Base-by-base conservation (phyloP, 768 basidiomycete species). In the Lactarius pseudohatsudake region DNA sequence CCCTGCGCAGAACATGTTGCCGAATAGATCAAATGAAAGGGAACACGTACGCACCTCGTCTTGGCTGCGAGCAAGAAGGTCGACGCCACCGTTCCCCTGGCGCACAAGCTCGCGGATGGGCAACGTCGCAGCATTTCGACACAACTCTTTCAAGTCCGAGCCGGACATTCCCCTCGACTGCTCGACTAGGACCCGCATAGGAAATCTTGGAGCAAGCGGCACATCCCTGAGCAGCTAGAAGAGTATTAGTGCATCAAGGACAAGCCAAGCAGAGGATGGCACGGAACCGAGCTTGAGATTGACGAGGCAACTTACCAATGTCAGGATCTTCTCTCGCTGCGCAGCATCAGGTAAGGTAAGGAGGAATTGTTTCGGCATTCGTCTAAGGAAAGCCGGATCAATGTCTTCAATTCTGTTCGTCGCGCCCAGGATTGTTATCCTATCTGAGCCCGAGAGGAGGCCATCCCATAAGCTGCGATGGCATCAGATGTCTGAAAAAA, bases 351-450 rank as follows among this genome's bases (percentile, higher is more conserved):
- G 97, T 18, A 98, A 80, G 6, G 85, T 81, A 65, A 99, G 84
- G 0, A 90, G 84, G 75, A 98, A 98, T 13, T 95, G 92, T 76
- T 96, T 98, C 1, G 97, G 97, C 94, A 99, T 95, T 22, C 96
- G 89, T n/a, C 92, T 84, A 30, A 94, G 79, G 70, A 95, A 90
- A 30, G 92, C 91, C 2, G 87, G 78, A 74, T 94, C 92, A 62
- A 94, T 94, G 70, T 98, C 97, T 73, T 89, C 89, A 22, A 96
- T 95, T 64, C 96, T 81, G 76, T 99, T 98, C 10, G 96, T 98
- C 0, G 96, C 96, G 20, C 96, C 96, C 1, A 99, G 86, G 6
- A 97, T 91, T 66, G 97, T 74, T 70, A 98, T 94, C 30, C 92
- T 82, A 70, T 95, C 90, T 1, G 84, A 81, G 18, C 86, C 84